Evolutionary conservation across 768 basidiomycete species (phyloP).

Genomic region (Amanita exitialis): DNA sequence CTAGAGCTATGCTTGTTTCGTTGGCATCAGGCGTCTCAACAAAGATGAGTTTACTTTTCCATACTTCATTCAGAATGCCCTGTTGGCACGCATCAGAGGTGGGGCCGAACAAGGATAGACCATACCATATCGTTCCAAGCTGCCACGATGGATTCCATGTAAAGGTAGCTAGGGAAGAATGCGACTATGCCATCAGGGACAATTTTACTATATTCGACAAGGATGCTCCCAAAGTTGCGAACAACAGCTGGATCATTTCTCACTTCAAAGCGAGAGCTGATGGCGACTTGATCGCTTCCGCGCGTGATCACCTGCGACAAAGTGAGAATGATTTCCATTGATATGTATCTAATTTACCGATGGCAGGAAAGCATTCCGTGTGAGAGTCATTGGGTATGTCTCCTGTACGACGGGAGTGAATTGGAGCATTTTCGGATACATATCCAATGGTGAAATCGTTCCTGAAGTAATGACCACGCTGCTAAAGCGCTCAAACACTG

Average conservation of each 20-base stretch:
- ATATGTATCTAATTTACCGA: slow-evolving; percentile 44
- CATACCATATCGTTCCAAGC: slow-evolving; percentile 99
- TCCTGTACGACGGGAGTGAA: slow-evolving; percentile 97
- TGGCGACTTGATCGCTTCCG: slow-evolving; percentile 96
- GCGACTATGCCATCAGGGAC: slow-evolving; percentile 98
- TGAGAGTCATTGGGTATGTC: slow-evolving; percentile 95
- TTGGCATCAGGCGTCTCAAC: slow-evolving; percentile 99
- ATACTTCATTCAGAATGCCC: slow-evolving; percentile 98
- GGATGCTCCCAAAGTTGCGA: slow-evolving; percentile 95
- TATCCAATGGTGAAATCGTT: slow-evolving; percentile 96
- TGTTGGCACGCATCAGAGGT: slow-evolving; percentile 19
- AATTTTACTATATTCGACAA: slow-evolving; percentile 95
- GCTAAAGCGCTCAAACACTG: slow-evolving; percentile 96
- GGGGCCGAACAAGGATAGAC: slow-evolving; percentile 7
- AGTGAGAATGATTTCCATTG: neutral
- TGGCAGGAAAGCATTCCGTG: slow-evolving; percentile 92
- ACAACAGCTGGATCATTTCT: slow-evolving; percentile 99
- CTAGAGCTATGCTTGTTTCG: slow-evolving; percentile 94
- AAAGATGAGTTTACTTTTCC: slow-evolving; percentile 99
- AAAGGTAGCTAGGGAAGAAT: slow-evolving; percentile 98
- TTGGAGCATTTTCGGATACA: slow-evolving; percentile 99
- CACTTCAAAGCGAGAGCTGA: slow-evolving; percentile 97
- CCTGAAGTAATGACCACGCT: slow-evolving; percentile 98
- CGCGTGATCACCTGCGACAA: slow-evolving; percentile 81
- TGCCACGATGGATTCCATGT: slow-evolving; percentile 99